phyloP scores from a whole-genome alignment of 305 asterid genomes.

The Petunia hybrid region DNA sequence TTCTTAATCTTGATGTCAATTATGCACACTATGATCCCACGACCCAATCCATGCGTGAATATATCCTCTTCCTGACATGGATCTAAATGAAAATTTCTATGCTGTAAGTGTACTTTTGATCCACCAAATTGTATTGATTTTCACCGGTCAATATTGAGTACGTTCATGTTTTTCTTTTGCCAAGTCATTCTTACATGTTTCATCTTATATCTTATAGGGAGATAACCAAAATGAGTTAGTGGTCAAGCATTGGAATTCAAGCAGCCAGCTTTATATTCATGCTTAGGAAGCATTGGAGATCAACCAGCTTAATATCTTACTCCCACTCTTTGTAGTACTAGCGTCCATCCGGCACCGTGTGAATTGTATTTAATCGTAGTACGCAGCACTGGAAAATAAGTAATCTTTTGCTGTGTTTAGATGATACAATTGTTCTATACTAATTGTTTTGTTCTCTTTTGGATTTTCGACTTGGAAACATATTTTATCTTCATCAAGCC shows the following conservation, averaged over 20 bases:
- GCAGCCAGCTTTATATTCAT: conserved; percentile 73
- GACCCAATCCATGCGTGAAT: conserved; percentile 93
- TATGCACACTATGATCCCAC: conserved; percentile 93
- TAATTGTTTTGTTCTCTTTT: too few species aligned
- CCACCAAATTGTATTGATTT: neutral
- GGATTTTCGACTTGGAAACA: too few species aligned
- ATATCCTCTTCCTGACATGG: conserved; percentile 95
- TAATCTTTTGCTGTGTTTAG: too few species aligned
- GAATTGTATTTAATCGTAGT: too few species aligned
- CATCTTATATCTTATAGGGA: conserved; percentile 50
- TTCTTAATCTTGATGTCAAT: conserved; percentile 87
- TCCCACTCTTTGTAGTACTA: too few species aligned
- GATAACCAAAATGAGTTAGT: conserved; percentile 78
- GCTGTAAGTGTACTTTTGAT: conserved; percentile 51
- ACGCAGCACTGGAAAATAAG: too few species aligned
- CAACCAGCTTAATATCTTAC: too few species aligned
- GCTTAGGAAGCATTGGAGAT: conserved; percentile 91
- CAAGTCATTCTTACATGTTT: neutral
- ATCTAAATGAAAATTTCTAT: conserved; percentile 90
- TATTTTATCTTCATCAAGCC: too few species aligned
- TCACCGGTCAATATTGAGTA: too few species aligned
- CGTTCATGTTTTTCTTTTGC: neutral
- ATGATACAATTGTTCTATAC: too few species aligned
- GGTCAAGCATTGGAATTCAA: conserved; percentile 96
- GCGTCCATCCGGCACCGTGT: too few species aligned